Percentiles rank a stretch among this genome's conserved stretches.
Conservation (phyloP, 345 rosid genomes). For the Populus alba region DNA sequence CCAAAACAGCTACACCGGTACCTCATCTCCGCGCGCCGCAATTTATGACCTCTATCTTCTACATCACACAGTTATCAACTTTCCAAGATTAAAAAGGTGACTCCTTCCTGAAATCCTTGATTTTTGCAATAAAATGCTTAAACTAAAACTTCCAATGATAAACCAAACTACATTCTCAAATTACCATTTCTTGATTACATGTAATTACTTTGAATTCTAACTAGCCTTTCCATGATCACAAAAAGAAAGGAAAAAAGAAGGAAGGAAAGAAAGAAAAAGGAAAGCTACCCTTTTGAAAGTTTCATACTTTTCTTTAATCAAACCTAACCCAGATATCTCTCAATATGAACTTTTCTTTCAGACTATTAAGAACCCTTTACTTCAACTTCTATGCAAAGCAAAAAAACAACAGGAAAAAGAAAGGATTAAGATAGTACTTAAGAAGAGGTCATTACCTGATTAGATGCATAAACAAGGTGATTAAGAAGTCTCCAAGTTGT, state of each 20-base stretch:
- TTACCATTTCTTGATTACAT: neutral
- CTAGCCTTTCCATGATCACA: neutral
- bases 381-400: neutral
- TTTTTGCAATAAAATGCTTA: neutral
- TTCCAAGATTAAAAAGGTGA: neutral
- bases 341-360: neutral
- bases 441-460: neutral
- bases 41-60: neutral
- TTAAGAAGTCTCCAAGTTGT: neutral
- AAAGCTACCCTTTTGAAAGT: neutral
- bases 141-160: neutral
- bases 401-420: neutral
- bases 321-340: neutral
- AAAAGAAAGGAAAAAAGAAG: no score
- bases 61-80: conserved; percentile 24
- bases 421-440: neutral
- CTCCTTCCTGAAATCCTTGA: neutral
- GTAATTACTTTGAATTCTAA: neutral
- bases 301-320: neutral
- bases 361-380: neutral
- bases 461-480: neutral
- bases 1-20: conserved; percentile 37
- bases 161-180: neutral
- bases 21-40: conserved; percentile 29
- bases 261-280: neutral